Evolutionary conservation across 2,329 filamentous ascomycete species (phyloP).

Genomic region (Penicillium sclerotiorum): DNA sequence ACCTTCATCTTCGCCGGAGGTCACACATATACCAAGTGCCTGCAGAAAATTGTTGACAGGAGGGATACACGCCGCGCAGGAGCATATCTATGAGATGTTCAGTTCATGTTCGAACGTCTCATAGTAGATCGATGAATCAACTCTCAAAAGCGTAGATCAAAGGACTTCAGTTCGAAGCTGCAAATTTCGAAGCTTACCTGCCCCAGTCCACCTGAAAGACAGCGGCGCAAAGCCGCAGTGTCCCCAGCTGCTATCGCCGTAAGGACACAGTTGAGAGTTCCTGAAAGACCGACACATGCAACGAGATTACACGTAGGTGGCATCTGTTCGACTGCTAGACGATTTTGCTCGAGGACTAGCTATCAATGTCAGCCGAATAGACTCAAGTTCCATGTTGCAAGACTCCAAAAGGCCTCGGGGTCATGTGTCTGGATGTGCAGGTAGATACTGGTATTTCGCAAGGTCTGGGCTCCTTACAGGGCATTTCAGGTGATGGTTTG

Average conservation of each 20-base stretch:
- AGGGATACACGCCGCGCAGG: slow-evolving; percentile 24
- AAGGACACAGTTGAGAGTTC: slow-evolving; percentile 18
- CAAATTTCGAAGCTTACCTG: slow-evolving; percentile 12
- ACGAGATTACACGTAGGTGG: slow-evolving; percentile 21
- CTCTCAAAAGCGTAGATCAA: too few species aligned
- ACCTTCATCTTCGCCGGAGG: neutral
- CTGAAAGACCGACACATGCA: slow-evolving; percentile 21
- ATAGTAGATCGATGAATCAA: too few species aligned
- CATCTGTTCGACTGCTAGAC: slow-evolving; percentile 11
- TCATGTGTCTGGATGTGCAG: too few species aligned
- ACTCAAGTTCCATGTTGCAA: too few species aligned
- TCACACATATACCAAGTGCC: slow-evolving; percentile 20
- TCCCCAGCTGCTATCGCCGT: slow-evolving; percentile 20
- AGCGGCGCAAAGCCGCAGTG: slow-evolving; percentile 17
- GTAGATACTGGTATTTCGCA: neutral
- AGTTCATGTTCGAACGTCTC: too few species aligned
- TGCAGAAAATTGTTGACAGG: slow-evolving; percentile 11
- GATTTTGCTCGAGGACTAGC: slow-evolving; percentile 20
- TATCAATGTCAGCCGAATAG: neutral
- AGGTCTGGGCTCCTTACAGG: slow-evolving; percentile 3
- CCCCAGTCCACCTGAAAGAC: slow-evolving; percentile 15
- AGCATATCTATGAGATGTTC: slow-evolving; percentile 22
- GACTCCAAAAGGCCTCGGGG: too few species aligned
- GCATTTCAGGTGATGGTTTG: neutral
- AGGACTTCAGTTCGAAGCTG: too few species aligned